These are phyloP conservation scores for Claviceps spartinae DNA, from an alignment of 2,329 filamentous ascomycete genomes.

Conservation along the genomic window DNA sequence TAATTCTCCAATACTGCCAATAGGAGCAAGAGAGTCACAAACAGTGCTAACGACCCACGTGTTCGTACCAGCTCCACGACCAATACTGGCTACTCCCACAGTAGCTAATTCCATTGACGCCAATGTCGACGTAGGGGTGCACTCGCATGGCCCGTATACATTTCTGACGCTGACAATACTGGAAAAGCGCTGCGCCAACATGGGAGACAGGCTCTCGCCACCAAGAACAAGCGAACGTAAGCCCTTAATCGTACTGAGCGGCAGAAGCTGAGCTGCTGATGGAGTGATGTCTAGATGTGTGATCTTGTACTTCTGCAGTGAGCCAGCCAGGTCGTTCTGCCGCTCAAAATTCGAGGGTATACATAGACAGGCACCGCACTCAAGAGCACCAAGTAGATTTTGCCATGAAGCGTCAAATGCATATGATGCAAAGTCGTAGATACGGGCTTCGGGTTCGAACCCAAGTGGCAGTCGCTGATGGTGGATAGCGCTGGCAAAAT, in stretches of 20 bases:
- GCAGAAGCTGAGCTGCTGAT: constrained; percentile 1
- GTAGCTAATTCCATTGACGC: background rate
- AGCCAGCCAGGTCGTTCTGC: constrained; percentile 1
- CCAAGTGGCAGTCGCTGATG: constrained; percentile 1
- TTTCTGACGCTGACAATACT: constrained; percentile 1
- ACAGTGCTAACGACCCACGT: constrained; percentile 13
- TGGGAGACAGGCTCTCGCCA: background rate
- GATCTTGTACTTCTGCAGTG: background rate
- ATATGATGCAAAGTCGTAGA: constrained; percentile 7
- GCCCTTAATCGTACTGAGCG: background rate
- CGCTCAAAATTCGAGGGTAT: constrained; percentile 1
- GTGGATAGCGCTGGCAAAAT: constrained; percentile 1
- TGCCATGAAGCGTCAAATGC: constrained; percentile 4
- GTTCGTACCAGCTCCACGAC: background rate
- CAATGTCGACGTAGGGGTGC: background rate
- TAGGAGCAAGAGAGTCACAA: constrained; percentile 8
- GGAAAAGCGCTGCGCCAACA: background rate
- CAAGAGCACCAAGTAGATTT: constrained; percentile 4
- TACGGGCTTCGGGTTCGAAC: background rate
- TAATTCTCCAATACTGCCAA: constrained; percentile 14
- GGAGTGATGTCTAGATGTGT: constrained; percentile 2
- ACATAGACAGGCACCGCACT: constrained; percentile 6
- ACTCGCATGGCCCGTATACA: constrained; percentile 5
- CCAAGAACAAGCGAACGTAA: background rate
- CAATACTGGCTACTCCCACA: background rate